Evolutionary conservation across 306 rosid genomes (phyloP), one percentile per base, ranked within the genome.

Genomic region (Prunus campanulata): DNA sequence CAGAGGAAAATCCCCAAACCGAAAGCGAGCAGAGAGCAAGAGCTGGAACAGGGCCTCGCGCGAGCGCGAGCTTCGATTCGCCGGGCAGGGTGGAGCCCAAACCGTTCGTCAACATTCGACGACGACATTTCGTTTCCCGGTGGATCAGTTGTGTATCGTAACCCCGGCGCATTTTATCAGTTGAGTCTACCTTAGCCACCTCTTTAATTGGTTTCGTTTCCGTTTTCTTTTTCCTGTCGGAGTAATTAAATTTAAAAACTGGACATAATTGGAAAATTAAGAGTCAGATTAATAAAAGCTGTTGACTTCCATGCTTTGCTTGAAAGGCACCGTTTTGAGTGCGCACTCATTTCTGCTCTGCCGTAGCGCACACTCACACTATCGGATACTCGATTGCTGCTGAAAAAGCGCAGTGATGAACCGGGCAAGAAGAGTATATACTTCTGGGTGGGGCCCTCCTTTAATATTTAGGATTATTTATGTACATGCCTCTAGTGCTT

Each of bases 141-240:
- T 27, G 30, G 24, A 59, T 59, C 65, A 8, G 42, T 19, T 7
- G 87, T 87, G 61, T 87, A 85, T 60, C 91, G 71, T 39, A 87
- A 85, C 62, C 77, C 87, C 57, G 39, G 70, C 76, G 84, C 87
- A 5, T 87, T 87, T 74, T 80, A 83, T 66, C 87, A 72, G 91
- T 87, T 87, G 35, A 83, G 82, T 5, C 39, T 10, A 11, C 62
- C 62, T 56, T 24, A 8, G 65, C 42, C 50, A 56, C 64, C n/a
- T 65, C 11, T 35, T 49, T 30, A 30, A 24, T 78, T 67, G 27
- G 27, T 24, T 68, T 64, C 56, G 15, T 35, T 3, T 1, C 9
- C 6, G 6, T 27, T 35, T 46, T 62, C 67, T 15, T 61, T 61
- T 61, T 61, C 16, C 16, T 20, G 3, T 29, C 67, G 15, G 14